phyloP scores from a whole-genome alignment of 2,329 filamentous ascomycete species.

The Aspergillus caelatus region DNA sequence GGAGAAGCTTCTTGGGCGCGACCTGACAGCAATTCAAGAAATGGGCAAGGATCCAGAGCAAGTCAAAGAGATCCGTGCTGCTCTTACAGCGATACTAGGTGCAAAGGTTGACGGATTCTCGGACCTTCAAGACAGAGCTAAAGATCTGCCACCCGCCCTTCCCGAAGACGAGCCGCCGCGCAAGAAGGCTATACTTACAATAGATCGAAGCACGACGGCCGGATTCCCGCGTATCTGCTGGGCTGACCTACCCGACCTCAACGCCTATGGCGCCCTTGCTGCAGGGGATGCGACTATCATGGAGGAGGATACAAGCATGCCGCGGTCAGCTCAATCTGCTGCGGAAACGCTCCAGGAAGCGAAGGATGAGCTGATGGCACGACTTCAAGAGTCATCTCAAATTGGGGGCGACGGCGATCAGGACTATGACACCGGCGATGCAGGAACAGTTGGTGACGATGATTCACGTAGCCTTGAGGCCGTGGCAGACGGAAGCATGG shows the following conservation, averaged over 20 bases:
- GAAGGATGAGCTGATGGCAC: conserved; percentile 54
- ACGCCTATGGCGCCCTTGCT: conserved; percentile 43
- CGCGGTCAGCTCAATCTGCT: conserved; percentile 50
- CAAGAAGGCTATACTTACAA: conserved; percentile 46
- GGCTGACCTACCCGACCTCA: conserved; percentile 48
- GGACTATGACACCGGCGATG: conserved; percentile 45
- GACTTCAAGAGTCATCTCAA: conserved; percentile 49
- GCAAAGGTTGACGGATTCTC: conserved; percentile 50
- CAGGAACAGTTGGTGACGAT: conserved; percentile 46
- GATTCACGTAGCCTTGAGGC: conserved; percentile 46
- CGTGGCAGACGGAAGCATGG: conserved; percentile 48
- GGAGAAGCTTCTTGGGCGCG: conserved; percentile 49
- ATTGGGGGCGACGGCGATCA: conserved; percentile 44
- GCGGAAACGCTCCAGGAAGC: conserved; percentile 55
- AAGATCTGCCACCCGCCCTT: conserved; percentile 38
- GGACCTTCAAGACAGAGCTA: conserved; percentile 43
- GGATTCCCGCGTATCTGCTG: conserved; percentile 46
- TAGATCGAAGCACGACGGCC: conserved; percentile 43
- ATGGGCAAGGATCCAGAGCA: conserved; percentile 50
- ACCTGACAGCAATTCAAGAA: conserved; percentile 48
- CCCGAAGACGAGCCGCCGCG: conserved; percentile 40
- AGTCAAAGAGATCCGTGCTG: conserved; percentile 48
- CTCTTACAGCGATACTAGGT: conserved; percentile 46
- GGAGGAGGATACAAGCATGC: conserved; percentile 50
- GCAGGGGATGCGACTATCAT: conserved; percentile 43